Evolutionary conservation across 257 asterid species (phyloP), one percentile per base, ranked within the genome.

Genomic region (Agastache rugosa): DNA sequence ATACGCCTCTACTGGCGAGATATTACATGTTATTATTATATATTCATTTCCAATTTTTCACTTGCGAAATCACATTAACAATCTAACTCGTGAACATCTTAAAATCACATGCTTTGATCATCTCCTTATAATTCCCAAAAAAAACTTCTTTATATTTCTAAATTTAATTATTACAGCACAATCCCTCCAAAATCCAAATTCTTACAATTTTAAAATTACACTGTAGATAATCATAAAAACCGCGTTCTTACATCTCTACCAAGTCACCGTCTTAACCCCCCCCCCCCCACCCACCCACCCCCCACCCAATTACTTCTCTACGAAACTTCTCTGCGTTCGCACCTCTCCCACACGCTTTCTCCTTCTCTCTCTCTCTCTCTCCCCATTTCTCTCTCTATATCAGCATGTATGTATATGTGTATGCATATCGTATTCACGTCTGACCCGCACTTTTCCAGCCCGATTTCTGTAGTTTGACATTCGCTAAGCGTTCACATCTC

Each of bases 251-350:
- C 42, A n/a, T 59, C 72, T 29, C 55, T 55, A 17, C 47, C 44
- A 58, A 27, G 63, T 56, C 79, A 69, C 85, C 82, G 81, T 62
- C 76, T 61, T 69, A n/a, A 39, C 25, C 44, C 55, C 48, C 25
- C 35, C 67, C 17, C 34, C 45, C 19, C 6, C 22, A 54, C 51
- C 60, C 39, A 39, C 25, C 22, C 17, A 29, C 25, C 61, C 41
- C 22, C 23, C 19, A 17, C 45, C 11, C 65, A 12, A 14, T 66
- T 44, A 45, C 62, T 69, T 65, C 71, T 45, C 75, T 80, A 51
- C 74, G 78, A 81, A 83, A 78, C 83, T 83, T 83, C 86, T 72
- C 73, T 81, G 84, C 74, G 90, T 90, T 86, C 91, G 83, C 85
- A 88, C 89, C 74, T 31, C 44, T 68, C 83, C 63, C 81, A 80